Base-by-base conservation (phyloP, 768 basidiomycete genomes). In the Tulasnella sp. region DNA sequence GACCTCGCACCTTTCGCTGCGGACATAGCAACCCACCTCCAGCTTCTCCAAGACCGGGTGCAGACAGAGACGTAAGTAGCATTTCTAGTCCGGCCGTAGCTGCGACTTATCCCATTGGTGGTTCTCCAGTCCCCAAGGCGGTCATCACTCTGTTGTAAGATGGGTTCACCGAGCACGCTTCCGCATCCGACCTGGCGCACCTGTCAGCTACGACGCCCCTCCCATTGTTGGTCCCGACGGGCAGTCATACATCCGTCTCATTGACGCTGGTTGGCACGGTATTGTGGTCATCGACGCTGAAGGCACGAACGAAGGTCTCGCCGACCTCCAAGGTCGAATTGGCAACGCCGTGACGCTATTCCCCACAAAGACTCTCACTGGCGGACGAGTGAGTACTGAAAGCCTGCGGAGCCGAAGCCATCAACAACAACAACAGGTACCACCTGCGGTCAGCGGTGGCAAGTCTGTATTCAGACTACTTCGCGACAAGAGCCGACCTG, bases 91-190 rank as follows among this genome's bases (percentile, higher is more conserved):
- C 77, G 70, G 73, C 26, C 80, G 51, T 67, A 23, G 15, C 70
- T 13, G 75, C 5, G n/a, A 61, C 57, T 77, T 29, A 77, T 39
- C 3, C 40, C 10, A 18, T 71, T 71, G 29, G 46, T 72, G 46
- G 42, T 76, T 44, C 39, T 70, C 70, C 79, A 94, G 92, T n/a
- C 91, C 92, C 2, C 92, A 94, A 83, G 93, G 93, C 44, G 87
- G 88, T 5, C 86, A 89, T 80, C 93, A 94, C 80, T 93, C 92
- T 79, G 92, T 95, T 74, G 91, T 95, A 16, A 91, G 92, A 39
- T 95, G 94, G 93, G 89, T 93, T 0, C 90, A 94, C 81, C 91
- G 93, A 18, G 92, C 93, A 2, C 89, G 90, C 7, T 94, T 95
- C 84, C 86, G 87, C 15, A 87, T 95, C 57, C 1, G 61, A 73